Evolutionary conservation across 2,329 filamentous ascomycete species (phyloP), one percentile per base, ranked within the genome.

Genomic region (Emericellopsis atlantica): DNA sequence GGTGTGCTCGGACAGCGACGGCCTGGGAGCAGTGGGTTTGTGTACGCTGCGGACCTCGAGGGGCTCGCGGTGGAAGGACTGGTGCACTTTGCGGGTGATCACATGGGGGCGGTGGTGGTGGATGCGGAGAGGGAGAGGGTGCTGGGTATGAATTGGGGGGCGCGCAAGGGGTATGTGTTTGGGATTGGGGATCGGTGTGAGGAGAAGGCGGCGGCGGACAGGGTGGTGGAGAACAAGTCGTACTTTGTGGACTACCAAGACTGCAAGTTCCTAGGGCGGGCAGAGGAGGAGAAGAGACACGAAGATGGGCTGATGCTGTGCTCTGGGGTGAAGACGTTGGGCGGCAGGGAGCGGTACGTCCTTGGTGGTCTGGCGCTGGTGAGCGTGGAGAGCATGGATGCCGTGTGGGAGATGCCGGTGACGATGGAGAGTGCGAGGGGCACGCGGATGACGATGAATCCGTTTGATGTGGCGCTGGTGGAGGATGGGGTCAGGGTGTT

Each of bases 181-280:
- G 32, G 8, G 9, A 35, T 9, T 18, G 15, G 29, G 14, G 38
- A 43, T 24, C 45, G 47, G 1, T 41, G 16, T 2, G 43, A 49
- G 1, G 46, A 52, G 1, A 48, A 45, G 5, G 31, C 6, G 26
- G 8, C n/a, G 38, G n/a, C 8, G 16, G 26, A 29, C 26, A 7
- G 4, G 26, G 21, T 21, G 22, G 40, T 42, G 7, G 5, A 12
- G 14, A 69, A 70, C 39, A 66, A 65, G 0, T 61, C 54, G 31
- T 59, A 65, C 47, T 70, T 60, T 49, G 50, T 66, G 41, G 68
- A 70, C 44, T 70, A 70, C 47, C 67, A 72, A 50, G 68, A 71
- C 55, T 71, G 67, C 54, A 71, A 71, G 48, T 70, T 62, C 50
- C 53, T 71, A 1, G 68, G 67, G 4, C 60, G 52, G 6, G 64